A percentile compares a stretch with the other conserved stretches of the same genome.
phyloP scores from a whole-genome alignment of 169 alveolate genomes.

The Cryptosporidium ubiquitum region DNA sequence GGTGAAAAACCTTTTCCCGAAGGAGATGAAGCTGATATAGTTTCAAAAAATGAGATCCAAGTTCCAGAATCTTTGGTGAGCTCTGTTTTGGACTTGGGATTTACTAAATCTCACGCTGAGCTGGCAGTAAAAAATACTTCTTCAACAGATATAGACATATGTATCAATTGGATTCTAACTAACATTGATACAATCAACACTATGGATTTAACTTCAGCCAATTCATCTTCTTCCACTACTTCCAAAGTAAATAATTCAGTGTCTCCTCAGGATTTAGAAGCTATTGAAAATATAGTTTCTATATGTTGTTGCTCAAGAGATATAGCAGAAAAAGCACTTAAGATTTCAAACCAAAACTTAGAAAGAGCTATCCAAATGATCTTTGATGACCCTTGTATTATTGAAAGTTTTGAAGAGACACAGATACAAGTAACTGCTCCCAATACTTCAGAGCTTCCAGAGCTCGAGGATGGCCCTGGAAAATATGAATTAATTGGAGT shows the following conservation, averaged over 20 bases:
- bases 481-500: constrained; percentile 84
- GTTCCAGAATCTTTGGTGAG: constrained; percentile 7
- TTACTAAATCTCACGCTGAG: constrained; percentile 29
- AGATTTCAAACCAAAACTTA: background rate
- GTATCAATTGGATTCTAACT: constrained; percentile 80
- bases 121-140: constrained; percentile 26
- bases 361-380: constrained; percentile 64
- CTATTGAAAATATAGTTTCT: constrained; percentile 16
- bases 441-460: background rate
- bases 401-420: constrained; percentile 12
- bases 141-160: constrained; percentile 74
- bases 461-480: constrained; percentile 72
- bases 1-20: constrained; percentile 75
- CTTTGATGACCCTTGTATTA: constrained; percentile 37
- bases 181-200: constrained; percentile 48
- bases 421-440: background rate
- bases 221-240: background rate
- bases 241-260: background rate
- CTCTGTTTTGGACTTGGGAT: constrained; percentile 39
- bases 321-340: constrained; percentile 24
- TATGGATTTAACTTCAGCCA: background rate
- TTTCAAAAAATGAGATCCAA: background rate
- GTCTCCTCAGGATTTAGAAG: background rate
- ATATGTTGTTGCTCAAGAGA: constrained; percentile 44
- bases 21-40: background rate